Conservation (phyloP, 2,329 filamentous ascomycete species). For the Sphaerostilbella broomeana region DNA sequence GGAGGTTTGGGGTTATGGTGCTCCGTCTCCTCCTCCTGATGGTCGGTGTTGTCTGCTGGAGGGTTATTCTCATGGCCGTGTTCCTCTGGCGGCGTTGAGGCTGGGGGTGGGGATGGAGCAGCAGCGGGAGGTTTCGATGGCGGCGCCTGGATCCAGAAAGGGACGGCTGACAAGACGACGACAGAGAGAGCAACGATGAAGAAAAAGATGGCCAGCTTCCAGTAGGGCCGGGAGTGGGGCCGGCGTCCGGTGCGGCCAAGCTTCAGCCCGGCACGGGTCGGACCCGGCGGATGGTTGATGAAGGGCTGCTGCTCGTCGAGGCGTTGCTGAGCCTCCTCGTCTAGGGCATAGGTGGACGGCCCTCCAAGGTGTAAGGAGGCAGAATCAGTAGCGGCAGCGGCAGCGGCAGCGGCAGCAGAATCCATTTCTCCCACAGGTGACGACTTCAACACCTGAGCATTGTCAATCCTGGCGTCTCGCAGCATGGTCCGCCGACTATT, state of each 20-base stretch:
- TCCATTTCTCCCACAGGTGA: no score
- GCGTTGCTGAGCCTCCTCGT: slow-evolving; percentile 1
- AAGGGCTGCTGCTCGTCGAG: slow-evolving; percentile 8
- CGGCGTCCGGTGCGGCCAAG: background rate
- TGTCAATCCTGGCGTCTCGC: slow-evolving; percentile 2
- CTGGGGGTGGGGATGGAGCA: background rate
- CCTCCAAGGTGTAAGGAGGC: no score
- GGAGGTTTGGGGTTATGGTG: slow-evolving; percentile 7
- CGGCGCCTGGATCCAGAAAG: slow-evolving; percentile 17
- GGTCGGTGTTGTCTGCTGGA: background rate
- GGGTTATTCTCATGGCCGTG: slow-evolving; percentile 1
- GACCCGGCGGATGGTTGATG: background rate
- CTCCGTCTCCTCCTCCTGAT: slow-evolving; percentile 6
- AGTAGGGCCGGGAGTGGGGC: slow-evolving; percentile 4
- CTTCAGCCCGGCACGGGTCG: background rate
- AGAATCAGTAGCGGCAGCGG: no score
- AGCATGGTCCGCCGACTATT: no score
- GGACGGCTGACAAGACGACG: slow-evolving; percentile 17
- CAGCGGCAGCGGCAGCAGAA: no score
- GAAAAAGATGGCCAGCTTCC: slow-evolving; percentile 17
- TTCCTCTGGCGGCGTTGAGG: background rate
- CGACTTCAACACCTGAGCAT: background rate
- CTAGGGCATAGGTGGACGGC: background rate
- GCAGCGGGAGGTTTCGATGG: no score
- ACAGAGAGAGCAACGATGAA: slow-evolving; percentile 20